phyloP scores from a whole-genome alignment of 805 yeast genomes.

The Cyberlindnera mycetangii region DNA sequence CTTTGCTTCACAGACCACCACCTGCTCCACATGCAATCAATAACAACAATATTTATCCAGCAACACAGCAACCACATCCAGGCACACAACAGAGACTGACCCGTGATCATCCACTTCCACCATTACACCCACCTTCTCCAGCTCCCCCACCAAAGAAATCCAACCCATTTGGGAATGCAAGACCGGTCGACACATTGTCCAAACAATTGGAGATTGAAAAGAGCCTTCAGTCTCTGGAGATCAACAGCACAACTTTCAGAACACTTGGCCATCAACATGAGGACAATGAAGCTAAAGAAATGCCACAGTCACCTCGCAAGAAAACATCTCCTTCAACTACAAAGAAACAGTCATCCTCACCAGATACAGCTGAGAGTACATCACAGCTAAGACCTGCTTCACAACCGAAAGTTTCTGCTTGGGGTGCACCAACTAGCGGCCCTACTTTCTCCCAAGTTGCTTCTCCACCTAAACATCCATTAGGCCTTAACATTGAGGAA shows the following conservation, averaged over 20 bases:
- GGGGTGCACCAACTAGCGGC: constrained; percentile 9
- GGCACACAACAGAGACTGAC: background rate
- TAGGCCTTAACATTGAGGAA: constrained; percentile 6
- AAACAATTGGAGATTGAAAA: constrained; percentile 63
- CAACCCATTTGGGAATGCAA: constrained; percentile 82
- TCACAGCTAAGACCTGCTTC: constrained; percentile 17
- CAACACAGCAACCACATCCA: too few species aligned
- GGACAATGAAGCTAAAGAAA: background rate
- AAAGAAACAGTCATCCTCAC: background rate
- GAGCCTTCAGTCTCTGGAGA: constrained; percentile 37
- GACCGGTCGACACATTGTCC: constrained; percentile 75
- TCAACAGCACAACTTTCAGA: constrained; percentile 41
- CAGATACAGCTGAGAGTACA: background rate
- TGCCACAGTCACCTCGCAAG: background rate
- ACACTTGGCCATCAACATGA: constrained; percentile 21
- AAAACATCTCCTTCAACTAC: background rate
- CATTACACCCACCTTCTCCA: constrained; percentile 18
- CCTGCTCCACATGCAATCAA: background rate
- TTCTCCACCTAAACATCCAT: constrained; percentile 17
- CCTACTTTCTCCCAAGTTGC: constrained; percentile 8
- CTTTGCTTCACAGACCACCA: constrained; percentile 2
- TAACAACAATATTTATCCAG: constrained; percentile 6
- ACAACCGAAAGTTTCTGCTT: constrained; percentile 13
- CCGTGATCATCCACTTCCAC: constrained; percentile 15
- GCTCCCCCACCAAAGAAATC: constrained; percentile 37